Conservation (phyloP, 2,329 filamentous ascomycete genomes). For the Hypoxylon sp. region DNA sequence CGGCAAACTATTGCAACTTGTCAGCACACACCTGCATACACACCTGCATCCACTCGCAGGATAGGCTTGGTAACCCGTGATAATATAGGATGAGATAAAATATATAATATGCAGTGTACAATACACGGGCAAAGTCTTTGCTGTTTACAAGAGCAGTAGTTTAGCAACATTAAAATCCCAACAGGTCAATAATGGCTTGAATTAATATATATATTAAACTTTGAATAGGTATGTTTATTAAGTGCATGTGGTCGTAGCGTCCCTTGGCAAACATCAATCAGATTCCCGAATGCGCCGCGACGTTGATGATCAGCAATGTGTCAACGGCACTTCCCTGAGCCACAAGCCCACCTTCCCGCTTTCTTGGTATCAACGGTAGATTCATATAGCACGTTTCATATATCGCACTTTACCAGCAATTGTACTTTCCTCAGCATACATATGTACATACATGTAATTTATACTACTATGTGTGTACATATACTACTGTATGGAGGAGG, state of each 20-base stretch:
- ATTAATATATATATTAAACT: conserved; percentile 35
- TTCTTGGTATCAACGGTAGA: conserved; percentile 38
- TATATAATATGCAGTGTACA: conserved; percentile 22
- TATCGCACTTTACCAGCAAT: conserved; percentile 11
- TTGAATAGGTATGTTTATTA: conserved; percentile 26
- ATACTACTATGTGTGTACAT: no score
- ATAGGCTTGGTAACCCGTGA: conserved; percentile 23
- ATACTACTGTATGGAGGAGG: no score
- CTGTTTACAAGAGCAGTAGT: not conserved
- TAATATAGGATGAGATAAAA: conserved; percentile 26
- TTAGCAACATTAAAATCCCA: not conserved
- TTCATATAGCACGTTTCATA: conserved; percentile 32
- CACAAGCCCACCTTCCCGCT: conserved; percentile 41
- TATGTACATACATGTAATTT: no score
- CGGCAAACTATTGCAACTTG: conserved; percentile 43
- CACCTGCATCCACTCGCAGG: conserved; percentile 34
- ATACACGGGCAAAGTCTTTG: conserved; percentile 14
- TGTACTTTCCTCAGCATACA: no score
- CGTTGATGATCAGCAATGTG: conserved; percentile 47
- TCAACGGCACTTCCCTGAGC: conserved; percentile 47
- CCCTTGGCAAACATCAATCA: conserved; percentile 35
- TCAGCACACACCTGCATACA: conserved; percentile 41
- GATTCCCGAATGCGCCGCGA: conserved; percentile 45
- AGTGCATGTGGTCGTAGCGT: conserved; percentile 28
- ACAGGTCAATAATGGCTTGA: conserved; percentile 26